Percentiles rank a stretch among this genome's conserved stretches.
These are phyloP conservation scores for Picea mariana DNA, from an alignment of 83 land plant genomes.

Conservation along the genomic window DNA sequence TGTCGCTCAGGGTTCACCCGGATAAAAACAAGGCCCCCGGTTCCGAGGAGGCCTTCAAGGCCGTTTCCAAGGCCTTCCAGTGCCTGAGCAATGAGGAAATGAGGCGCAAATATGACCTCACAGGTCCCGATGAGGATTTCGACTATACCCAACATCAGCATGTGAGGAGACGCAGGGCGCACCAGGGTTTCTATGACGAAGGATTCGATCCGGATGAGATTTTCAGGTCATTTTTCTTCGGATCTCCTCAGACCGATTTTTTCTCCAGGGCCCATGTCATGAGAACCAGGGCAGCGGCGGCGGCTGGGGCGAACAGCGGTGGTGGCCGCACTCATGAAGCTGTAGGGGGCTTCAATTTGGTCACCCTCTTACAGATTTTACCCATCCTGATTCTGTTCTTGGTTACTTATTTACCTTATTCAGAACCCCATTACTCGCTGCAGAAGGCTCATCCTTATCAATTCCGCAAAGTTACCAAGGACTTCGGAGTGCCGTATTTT, in stretches of 20 bases:
- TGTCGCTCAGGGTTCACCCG: conserved; percentile 88
- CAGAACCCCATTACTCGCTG: conserved; percentile 70
- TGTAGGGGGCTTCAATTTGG: conserved; percentile 34
- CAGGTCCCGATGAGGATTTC: conserved; percentile 56
- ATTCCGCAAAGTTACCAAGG: conserved; percentile 56
- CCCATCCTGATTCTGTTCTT: conserved; percentile 58
- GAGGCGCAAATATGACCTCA: conserved; percentile 68
- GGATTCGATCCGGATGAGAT: conserved; percentile 85
- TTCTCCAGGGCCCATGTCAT: conserved; percentile 29
- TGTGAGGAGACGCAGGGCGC: conserved; percentile 35
- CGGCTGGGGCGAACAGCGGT: not conserved
- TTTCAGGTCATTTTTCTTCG: conserved; percentile 79
- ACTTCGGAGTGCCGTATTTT: conserved; percentile 64
- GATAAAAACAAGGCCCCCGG: conserved; percentile 92
- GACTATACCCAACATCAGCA: conserved; percentile 42
- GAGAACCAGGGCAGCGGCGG: conserved; percentile 29
- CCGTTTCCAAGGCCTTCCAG: conserved; percentile 76
- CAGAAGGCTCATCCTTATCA: conserved; percentile 53
- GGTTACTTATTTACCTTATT: conserved; percentile 63
- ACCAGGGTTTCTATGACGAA: conserved; percentile 59
- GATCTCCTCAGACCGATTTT: conserved; percentile 37
- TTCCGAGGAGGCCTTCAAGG: conserved; percentile 90
- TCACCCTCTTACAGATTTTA: conserved; percentile 58
- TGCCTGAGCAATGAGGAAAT: conserved; percentile 71
- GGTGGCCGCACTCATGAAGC: conserved; percentile 36